Evolutionary conservation across 352 stramenopile species (phyloP).

Genomic region (Globisporangium rhizosaccharum): DNA sequence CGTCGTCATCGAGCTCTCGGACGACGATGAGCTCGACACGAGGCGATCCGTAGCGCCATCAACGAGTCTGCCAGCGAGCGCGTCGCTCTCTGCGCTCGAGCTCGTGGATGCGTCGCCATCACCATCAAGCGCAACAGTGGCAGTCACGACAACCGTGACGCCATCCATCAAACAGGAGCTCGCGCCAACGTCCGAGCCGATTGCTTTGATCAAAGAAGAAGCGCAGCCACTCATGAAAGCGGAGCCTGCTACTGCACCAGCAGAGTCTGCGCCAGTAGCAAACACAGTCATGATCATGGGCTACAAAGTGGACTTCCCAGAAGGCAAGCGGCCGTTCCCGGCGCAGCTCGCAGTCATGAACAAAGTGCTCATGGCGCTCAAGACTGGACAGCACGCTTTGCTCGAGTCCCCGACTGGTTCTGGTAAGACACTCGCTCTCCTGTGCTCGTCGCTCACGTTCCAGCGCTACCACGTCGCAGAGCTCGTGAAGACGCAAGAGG

Average conservation of each 20-base stretch:
- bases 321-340: constrained; percentile 78
- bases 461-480: constrained; percentile 52
- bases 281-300: constrained; percentile 76
- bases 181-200: not conserved
- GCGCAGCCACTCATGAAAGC: not conserved
- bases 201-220: no score
- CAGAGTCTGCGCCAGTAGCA: not conserved
- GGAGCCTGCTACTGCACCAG: not conserved
- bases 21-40: not conserved
- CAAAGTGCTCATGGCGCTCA: constrained; percentile 77
- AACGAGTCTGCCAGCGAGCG: not conserved
- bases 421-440: constrained; percentile 80
- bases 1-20: not conserved
- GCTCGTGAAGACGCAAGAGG: constrained; percentile 20
- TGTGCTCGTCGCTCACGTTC: constrained; percentile 82
- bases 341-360: constrained; percentile 86
- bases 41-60: no score
- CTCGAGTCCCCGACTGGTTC: constrained; percentile 82
- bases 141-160: no score
- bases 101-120: not conserved
- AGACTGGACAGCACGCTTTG: constrained; percentile 74
- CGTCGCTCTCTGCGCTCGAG: not conserved
- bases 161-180: not conserved
- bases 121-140: not conserved
- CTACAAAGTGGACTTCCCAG: constrained; percentile 74